Conservation (phyloP, 2,329 filamentous ascomycete species). For the Nigrospora sphaerica region DNA sequence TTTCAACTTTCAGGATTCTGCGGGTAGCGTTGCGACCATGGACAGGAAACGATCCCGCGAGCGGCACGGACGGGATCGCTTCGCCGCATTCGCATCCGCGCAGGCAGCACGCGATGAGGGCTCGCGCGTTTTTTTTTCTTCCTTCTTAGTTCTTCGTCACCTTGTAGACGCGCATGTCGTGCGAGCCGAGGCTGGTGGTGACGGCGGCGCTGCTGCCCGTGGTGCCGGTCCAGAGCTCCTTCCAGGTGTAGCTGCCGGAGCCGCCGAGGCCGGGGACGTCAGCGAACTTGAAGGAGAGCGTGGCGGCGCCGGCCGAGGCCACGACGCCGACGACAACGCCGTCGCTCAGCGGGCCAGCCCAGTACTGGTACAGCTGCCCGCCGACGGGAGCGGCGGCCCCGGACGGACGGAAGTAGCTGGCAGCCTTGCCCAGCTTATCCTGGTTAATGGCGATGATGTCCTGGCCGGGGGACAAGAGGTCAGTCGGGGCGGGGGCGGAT, state of each 20-base stretch:
- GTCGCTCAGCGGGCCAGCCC: conserved; percentile 26
- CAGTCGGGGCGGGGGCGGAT: neutral
- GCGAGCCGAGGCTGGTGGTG: conserved; percentile 10
- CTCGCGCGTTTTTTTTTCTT: too few relatives aligned
- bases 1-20: too few relatives aligned
- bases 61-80: too few relatives aligned
- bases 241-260: conserved; percentile 32
- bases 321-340: conserved; percentile 28
- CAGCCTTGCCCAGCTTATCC: conserved; percentile 3
- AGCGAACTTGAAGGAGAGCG: conserved; percentile 37
- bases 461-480: neutral
- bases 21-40: too few relatives aligned
- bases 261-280: conserved; percentile 27
- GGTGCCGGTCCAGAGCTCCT: conserved; percentile 17
- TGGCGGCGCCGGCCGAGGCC: conserved; percentile 29
- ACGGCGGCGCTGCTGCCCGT: conserved; percentile 13
- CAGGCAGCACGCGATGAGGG: too few relatives aligned
- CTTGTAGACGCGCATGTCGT: conserved; percentile 19
- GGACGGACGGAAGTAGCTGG: conserved; percentile 4
- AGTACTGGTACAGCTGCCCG: conserved; percentile 35
- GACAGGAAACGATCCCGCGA: too few relatives aligned
- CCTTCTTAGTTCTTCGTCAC: conserved; percentile 2
- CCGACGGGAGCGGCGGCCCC: conserved; percentile 27
- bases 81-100: too few relatives aligned
- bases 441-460: conserved; percentile 6